Base-by-base conservation (phyloP, 768 basidiomycete species). In the Mycena venus region DNA sequence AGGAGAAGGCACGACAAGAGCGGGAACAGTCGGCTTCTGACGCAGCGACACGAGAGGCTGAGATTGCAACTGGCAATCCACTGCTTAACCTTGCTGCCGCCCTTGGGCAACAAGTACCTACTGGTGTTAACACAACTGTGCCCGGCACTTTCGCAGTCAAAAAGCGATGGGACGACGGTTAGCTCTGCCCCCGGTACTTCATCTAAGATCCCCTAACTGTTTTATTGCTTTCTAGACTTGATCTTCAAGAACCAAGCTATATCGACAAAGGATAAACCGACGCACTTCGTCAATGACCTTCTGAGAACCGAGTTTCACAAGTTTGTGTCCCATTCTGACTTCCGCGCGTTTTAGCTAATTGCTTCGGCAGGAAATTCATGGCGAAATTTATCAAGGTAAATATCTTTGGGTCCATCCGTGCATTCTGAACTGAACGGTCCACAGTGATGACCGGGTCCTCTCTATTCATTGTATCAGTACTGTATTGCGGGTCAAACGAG, bases 221-320 rank as follows among this genome's bases (percentile, higher is more conserved):
- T 53, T 61, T 47, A 32, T 40, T 71, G 75, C 61, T 27, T 75
- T 80, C 36, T 79, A 96, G 96, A 99, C 83, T 87, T 98, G 66
- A 97, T 99, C 80, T 99, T 99, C 91, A 99, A 99, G 87, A 99
- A 99, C 82, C 98, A 99, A 84, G 96, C 98, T 0, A 92, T 92
- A 84, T 90, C 88, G 36, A 82, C 88, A 58, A 89, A 86, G 70
- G 89, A 92, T 66, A 92, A 92, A 80, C 88, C 89, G 78, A 92
- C 93, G 15, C 93, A 94, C 70, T 99, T 99, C 80, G 96, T 99
- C 74, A 99, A 99, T 81, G 98, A 99, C 84, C 87, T 99, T 61
- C 84, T 99, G 73, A 90, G 98, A 81, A 97, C 96, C 63, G 95
- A 97, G 80, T 98, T 97, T 82, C 96, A 97, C 86, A 95, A 93